Percentiles rank a stretch among this genome's conserved stretches.
These are phyloP conservation scores for Suhomyces canberraensis DNA, from an alignment of 805 yeast genomes.

Conservation along the genomic window DNA sequence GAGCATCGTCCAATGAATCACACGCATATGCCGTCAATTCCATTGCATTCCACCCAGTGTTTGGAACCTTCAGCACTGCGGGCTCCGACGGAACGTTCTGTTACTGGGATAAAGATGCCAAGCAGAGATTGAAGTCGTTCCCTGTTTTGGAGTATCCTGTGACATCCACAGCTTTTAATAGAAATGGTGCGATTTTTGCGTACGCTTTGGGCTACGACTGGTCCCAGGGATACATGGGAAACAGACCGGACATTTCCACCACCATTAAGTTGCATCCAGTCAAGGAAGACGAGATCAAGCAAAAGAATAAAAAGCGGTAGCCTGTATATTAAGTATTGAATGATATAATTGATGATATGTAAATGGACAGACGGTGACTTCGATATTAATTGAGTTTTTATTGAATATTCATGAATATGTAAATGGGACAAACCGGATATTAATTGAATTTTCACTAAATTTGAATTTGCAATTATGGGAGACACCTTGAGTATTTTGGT, in stretches of 20 bases:
- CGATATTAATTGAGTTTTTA: too few species aligned
- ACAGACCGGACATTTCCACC: constrained; percentile 71
- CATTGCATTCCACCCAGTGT: constrained; percentile 80
- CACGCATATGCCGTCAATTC: constrained; percentile 77
- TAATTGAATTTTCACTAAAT: too few species aligned
- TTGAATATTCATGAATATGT: too few species aligned
- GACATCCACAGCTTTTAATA: constrained; percentile 75
- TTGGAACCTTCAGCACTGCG: constrained; percentile 90
- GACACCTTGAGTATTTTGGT: too few species aligned
- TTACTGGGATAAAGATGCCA: constrained; percentile 94
- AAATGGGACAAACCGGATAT: too few species aligned
- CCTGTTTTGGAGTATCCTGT: constrained; percentile 67
- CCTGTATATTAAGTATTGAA: too few species aligned
- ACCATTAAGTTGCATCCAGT: constrained; percentile 79
- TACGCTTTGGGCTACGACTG: constrained; percentile 94
- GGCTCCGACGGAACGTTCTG: constrained; percentile 93
- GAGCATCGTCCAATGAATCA: constrained; percentile 45
- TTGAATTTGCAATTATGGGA: too few species aligned
- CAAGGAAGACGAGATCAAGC: constrained; percentile 81
- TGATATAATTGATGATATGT: too few species aligned
- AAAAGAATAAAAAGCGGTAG: constrained; percentile 34
- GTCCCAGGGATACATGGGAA: constrained; percentile 84
- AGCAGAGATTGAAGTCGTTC: constrained; percentile 79
- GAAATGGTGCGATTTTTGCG: constrained; percentile 80
- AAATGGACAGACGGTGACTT: too few species aligned